Conservation (phyloP, 495 filamentous ascomycete genomes). For the Xylaria flabelliformis region DNA sequence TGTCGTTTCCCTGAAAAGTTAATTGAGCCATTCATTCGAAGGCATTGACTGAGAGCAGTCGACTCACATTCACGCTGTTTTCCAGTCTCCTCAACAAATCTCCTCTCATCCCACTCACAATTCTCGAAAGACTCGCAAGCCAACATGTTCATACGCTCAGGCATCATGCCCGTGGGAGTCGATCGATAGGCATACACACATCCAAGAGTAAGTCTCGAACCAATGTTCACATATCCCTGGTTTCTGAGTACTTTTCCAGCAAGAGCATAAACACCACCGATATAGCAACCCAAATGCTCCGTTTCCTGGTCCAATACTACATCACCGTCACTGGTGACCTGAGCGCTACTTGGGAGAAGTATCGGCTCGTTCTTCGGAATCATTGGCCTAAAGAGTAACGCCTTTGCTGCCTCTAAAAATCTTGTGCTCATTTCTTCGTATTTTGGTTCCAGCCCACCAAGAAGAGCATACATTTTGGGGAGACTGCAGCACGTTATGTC, state of each 20-base stretch:
- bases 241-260: slow-evolving; percentile 76
- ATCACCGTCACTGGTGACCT: slow-evolving; percentile 36
- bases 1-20: slow-evolving; percentile 32
- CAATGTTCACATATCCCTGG: slow-evolving; percentile 72
- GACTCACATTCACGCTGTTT: slow-evolving; percentile 39
- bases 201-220: slow-evolving; percentile 77
- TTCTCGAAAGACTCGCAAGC: slow-evolving; percentile 64
- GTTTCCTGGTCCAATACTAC: slow-evolving; percentile 43
- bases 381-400: slow-evolving; percentile 84
- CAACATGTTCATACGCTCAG: slow-evolving; percentile 70
- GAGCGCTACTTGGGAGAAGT: slow-evolving; percentile 65
- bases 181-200: slow-evolving; percentile 86
- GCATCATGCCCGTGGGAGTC: slow-evolving; percentile 84
- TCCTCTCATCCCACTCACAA: slow-evolving; percentile 77
- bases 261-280: slow-evolving; percentile 83
- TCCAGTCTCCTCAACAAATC: slow-evolving; percentile 48
- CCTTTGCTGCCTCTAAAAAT: slow-evolving; percentile 68
- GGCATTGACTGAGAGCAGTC: neutral
- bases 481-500: slow-evolving; percentile 42
- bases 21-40: neutral
- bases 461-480: slow-evolving; percentile 71
- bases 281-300: slow-evolving; percentile 70
- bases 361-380: slow-evolving; percentile 69
- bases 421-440: slow-evolving; percentile 79
- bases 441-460: slow-evolving; percentile 75